These are phyloP conservation scores for Daedaleopsis nitida DNA, from an alignment of 768 basidiomycete genomes.

Conservation along the genomic window DNA sequence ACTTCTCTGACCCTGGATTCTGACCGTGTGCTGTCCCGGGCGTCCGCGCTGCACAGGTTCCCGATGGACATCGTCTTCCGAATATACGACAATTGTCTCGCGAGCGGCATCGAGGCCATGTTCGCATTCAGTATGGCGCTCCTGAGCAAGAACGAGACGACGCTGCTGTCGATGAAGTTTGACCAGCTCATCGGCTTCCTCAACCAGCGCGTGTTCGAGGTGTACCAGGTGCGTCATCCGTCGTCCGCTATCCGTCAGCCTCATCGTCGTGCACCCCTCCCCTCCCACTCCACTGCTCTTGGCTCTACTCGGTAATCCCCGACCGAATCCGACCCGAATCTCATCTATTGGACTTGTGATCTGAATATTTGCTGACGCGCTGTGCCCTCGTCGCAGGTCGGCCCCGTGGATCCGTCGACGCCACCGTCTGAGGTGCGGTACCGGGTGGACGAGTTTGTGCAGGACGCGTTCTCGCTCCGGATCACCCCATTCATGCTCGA, in stretches of 20 bases:
- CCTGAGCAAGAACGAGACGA: constrained; percentile 85
- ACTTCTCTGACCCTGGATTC: background rate
- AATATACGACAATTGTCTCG: constrained; percentile 95
- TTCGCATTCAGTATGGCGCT: constrained; percentile 92
- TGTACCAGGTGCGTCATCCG: constrained; percentile 60
- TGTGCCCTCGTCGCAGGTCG: background rate
- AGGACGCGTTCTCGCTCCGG: constrained; percentile 79
- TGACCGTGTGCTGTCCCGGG: too few relatives aligned
- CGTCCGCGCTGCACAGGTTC: constrained; percentile 56
- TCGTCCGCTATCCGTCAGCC: too few relatives aligned
- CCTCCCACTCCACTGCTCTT: background rate
- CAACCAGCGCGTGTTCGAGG: constrained; percentile 80
- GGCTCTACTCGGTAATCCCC: background rate
- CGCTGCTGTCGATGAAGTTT: constrained; percentile 79
- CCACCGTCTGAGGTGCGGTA: constrained; percentile 41
- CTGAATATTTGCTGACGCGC: background rate
- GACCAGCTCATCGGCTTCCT: constrained; percentile 88
- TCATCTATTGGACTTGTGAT: too few relatives aligned
- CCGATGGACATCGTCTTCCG: constrained; percentile 93
- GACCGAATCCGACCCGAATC: too few relatives aligned
- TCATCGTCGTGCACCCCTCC: background rate
- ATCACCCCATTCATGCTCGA: constrained; percentile 98
- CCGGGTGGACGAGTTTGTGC: constrained; percentile 79
- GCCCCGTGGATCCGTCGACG: constrained; percentile 6
- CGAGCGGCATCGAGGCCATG: constrained; percentile 95